Evolutionary conservation across 163 green algal species (phyloP).

Genomic region (Prototheca wickerhamii): DNA sequence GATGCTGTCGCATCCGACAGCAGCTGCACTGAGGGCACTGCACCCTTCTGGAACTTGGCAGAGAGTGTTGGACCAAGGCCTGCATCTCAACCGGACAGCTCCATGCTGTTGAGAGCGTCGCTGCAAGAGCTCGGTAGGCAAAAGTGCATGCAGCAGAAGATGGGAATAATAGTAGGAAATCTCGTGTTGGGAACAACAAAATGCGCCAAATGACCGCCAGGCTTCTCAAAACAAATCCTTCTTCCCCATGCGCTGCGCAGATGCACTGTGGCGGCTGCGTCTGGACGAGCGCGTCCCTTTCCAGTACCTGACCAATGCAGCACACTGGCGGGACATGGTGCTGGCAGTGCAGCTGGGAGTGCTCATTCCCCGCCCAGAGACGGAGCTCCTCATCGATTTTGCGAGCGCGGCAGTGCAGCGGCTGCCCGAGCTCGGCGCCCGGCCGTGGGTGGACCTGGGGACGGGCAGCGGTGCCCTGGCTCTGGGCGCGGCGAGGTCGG

Average conservation of each 20-base stretch:
- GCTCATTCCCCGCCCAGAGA: slow-evolving; percentile 78
- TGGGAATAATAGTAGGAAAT: too few relatives aligned
- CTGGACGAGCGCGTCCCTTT: slow-evolving; percentile 54
- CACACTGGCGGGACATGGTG: slow-evolving; percentile 71
- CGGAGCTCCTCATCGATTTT: slow-evolving; percentile 58
- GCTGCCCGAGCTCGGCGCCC: slow-evolving; percentile 14
- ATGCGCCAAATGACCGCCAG: too few relatives aligned
- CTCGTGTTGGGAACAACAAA: too few relatives aligned
- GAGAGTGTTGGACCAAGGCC: too few relatives aligned
- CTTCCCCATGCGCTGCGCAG: slow-evolving; percentile 9
- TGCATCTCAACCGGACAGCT: too few relatives aligned
- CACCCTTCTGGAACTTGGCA: too few relatives aligned
- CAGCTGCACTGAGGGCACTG: too few relatives aligned
- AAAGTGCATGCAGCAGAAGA: too few relatives aligned
- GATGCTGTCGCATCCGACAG: too few relatives aligned
- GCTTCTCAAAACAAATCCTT: slow-evolving; percentile 2
- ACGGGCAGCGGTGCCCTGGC: slow-evolving; percentile 80
- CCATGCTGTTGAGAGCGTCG: too few relatives aligned
- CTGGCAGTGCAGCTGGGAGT: slow-evolving; percentile 70
- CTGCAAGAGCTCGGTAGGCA: too few relatives aligned
- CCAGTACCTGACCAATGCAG: slow-evolving; percentile 69
- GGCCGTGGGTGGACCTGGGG: slow-evolving; percentile 71
- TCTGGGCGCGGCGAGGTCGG: slow-evolving; percentile 38
- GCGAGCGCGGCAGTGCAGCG: slow-evolving; percentile 15
- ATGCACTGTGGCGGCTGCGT: slow-evolving; percentile 19